A percentile compares a stretch with the other conserved stretches of the same genome.
Conservation (phyloP, 192 early-diverging fungal species). For the Dimargaris cristalligena region DNA sequence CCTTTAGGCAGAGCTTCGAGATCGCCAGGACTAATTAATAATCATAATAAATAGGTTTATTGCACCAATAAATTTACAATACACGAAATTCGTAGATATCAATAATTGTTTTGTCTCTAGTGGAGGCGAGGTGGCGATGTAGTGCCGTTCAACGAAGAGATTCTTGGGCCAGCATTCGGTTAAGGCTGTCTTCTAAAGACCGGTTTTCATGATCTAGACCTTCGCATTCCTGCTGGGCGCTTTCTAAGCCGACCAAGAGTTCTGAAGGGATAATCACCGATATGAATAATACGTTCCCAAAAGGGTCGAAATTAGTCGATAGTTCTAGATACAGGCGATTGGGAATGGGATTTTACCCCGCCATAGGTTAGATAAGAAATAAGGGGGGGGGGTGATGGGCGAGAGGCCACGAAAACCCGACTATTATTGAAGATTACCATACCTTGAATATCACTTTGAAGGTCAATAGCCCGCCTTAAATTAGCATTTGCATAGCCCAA, state of each 20-base stretch:
- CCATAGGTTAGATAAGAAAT: not conserved
- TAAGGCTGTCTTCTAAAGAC: conserved; percentile 12
- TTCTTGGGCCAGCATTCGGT: conserved; percentile 9
- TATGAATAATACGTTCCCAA: not conserved
- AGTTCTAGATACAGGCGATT: too few relatives aligned
- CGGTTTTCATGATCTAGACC: conserved; percentile 6
- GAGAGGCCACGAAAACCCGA: not conserved
- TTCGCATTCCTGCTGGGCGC: conserved; percentile 3
- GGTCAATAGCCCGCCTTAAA: conserved; percentile 1
- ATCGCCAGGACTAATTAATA: too few relatives aligned
- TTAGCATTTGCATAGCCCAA: not conserved
- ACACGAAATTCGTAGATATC: too few relatives aligned
- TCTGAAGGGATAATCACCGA: not conserved
- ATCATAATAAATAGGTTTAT: too few relatives aligned
- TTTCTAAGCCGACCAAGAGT: not conserved
- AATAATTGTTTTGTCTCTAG: too few relatives aligned
- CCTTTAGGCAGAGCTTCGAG: too few relatives aligned
- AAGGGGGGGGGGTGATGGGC: not conserved
- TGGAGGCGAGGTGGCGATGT: too few relatives aligned
- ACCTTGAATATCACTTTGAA: conserved; percentile 10
- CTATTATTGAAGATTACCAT: not conserved
- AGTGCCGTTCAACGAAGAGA: too few relatives aligned
- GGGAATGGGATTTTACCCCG: too few relatives aligned
- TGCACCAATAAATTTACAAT: too few relatives aligned
- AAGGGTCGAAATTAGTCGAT: not conserved